Conservation (phyloP, 495 filamentous ascomycete species). For the Trypethelium eluteriae region DNA sequence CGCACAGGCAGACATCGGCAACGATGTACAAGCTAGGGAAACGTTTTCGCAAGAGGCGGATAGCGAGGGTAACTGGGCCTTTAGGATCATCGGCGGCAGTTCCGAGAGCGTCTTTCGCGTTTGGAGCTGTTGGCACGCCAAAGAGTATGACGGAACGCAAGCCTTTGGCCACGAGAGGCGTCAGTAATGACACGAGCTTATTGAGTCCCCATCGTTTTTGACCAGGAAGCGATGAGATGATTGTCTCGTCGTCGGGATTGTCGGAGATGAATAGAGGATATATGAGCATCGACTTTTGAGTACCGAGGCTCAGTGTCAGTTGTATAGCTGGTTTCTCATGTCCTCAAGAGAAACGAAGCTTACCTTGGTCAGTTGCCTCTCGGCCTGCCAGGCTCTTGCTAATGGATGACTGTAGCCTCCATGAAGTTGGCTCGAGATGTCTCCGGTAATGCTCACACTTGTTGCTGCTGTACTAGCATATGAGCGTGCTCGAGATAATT, state of each 20-base stretch:
- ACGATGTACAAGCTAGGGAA: slow-evolving; percentile 88
- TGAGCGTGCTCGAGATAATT: slow-evolving; percentile 65
- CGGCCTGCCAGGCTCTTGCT: slow-evolving; percentile 86
- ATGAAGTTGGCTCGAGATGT: slow-evolving; percentile 91
- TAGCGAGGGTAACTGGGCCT: slow-evolving; percentile 81
- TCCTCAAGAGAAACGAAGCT: slow-evolving; percentile 14
- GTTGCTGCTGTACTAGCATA: slow-evolving; percentile 87
- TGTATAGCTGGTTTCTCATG: background rate
- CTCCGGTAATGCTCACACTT: slow-evolving; percentile 83
- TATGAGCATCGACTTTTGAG: slow-evolving; percentile 82
- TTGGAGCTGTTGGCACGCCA: slow-evolving; percentile 74
- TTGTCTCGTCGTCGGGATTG: slow-evolving; percentile 80
- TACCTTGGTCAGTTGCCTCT: slow-evolving; percentile 94
- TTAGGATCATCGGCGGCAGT: slow-evolving; percentile 89
- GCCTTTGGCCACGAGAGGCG: slow-evolving; percentile 78
- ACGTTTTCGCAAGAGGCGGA: slow-evolving; percentile 67
- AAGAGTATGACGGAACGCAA: slow-evolving; percentile 90
- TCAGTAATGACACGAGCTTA: slow-evolving; percentile 72
- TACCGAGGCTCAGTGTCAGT: background rate
- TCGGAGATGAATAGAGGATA: slow-evolving; percentile 96
- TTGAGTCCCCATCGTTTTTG: slow-evolving; percentile 84
- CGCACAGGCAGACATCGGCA: slow-evolving; percentile 91
- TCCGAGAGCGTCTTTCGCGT: slow-evolving; percentile 81
- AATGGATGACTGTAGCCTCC: slow-evolving; percentile 91
- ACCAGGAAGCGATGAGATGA: slow-evolving; percentile 81